Evolutionary conservation across 345 rosid species (phyloP).

Genomic region (Boechera stricta): DNA sequence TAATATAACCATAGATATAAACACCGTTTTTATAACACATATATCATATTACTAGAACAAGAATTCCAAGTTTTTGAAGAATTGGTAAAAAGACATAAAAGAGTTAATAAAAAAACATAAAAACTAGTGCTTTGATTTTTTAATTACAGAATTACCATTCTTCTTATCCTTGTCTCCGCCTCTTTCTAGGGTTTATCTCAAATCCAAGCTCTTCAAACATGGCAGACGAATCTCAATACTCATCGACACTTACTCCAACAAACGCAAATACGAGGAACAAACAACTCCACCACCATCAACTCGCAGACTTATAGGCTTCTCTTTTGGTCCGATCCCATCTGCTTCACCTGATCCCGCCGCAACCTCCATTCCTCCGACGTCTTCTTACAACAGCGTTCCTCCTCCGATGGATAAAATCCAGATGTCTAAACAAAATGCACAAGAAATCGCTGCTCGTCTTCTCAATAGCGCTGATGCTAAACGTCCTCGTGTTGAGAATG

Average conservation of each 20-base stretch:
- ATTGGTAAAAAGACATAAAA: no score
- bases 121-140: no score
- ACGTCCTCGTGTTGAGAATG: constrained; percentile 85
- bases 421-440: constrained; percentile 87
- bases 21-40: no score
- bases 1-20: no score
- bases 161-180: constrained; percentile 31
- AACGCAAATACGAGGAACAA: constrained; percentile 94
- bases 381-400: constrained; percentile 77
- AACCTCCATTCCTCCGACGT: constrained; percentile 37
- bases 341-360: constrained; percentile 55
- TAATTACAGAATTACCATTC: no score
- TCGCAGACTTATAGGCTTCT: constrained; percentile 86
- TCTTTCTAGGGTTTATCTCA: constrained; percentile 64
- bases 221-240: constrained; percentile 97
- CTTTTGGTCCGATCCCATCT: constrained; percentile 62
- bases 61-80: no score
- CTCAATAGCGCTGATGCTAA: constrained; percentile 65
- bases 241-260: constrained; percentile 60
- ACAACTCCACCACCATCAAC: constrained; percentile 58
- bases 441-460: constrained; percentile 94
- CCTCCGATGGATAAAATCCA: constrained; percentile 83
- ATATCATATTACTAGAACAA: no score
- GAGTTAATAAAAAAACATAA: no score
- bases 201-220: constrained; percentile 40